These are phyloP conservation scores for Podaxis sp. DNA, from an alignment of 768 basidiomycete species.

Conservation along the genomic window DNA sequence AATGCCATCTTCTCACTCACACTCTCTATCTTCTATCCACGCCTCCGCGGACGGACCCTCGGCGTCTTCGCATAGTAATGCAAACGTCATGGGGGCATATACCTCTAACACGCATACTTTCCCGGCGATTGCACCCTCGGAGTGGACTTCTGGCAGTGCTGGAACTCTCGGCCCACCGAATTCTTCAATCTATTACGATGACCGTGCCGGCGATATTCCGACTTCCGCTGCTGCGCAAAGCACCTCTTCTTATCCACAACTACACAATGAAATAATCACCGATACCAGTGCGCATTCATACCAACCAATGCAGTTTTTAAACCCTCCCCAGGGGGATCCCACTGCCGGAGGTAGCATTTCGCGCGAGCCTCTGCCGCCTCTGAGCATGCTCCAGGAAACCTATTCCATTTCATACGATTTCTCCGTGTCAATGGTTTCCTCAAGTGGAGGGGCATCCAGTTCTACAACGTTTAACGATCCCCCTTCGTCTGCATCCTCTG, in stretches of 20 bases:
- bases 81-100: not conserved
- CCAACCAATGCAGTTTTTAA: constrained; percentile 2
- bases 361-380: constrained; percentile 11
- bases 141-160: not conserved
- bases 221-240: not conserved
- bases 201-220: not conserved
- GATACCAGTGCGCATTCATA: not conserved
- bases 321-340: not conserved
- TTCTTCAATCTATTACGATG: constrained; percentile 6
- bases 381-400: constrained; percentile 12
- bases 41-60: not conserved
- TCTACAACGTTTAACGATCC: not conserved
- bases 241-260: not conserved
- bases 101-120: not conserved
- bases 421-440: constrained; percentile 3
- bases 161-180: not conserved
- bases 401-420: constrained; percentile 18
- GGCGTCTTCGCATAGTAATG: not conserved
- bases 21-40: not conserved
- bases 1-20: not conserved
- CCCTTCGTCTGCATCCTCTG: not conserved
- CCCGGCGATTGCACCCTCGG: not conserved
- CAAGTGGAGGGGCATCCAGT: not conserved
- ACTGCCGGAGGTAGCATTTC: not conserved
- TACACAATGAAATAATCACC: not conserved